Conservation (phyloP, 441 rosid genomes). For the Bruguiera hainesii region DNA sequence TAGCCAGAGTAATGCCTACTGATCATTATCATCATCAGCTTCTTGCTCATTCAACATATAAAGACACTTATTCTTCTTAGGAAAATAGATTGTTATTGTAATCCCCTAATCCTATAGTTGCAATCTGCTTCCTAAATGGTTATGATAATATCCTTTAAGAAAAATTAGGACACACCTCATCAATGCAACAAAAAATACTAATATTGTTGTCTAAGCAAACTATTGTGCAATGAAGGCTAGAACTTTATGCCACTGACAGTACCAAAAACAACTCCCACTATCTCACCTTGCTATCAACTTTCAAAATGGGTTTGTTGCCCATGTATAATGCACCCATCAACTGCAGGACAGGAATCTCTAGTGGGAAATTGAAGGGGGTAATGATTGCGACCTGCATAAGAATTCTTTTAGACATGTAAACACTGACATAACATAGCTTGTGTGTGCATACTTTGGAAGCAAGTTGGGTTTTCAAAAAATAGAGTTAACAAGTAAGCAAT, state of each 20-base stretch:
- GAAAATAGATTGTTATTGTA: neutral
- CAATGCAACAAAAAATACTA: neutral
- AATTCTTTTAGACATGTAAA: slow-evolving; percentile 10
- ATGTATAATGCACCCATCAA: slow-evolving; percentile 96
- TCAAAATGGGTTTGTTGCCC: slow-evolving; percentile 96
- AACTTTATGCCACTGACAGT: neutral
- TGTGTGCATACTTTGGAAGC: neutral
- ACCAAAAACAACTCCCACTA: slow-evolving; percentile 6
- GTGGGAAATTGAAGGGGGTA: slow-evolving; percentile 96
- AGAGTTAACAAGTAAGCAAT: slow-evolving; percentile 3
- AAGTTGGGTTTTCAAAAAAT: slow-evolving; percentile 8
- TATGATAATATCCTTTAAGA: neutral
- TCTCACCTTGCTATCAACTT: slow-evolving; percentile 94
- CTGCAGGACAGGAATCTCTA: slow-evolving; percentile 97
- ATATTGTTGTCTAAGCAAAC: neutral
- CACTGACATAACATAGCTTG: neutral
- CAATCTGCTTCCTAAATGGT: too few relatives aligned
- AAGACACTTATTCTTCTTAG: neutral
- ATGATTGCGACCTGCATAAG: slow-evolving; percentile 77
- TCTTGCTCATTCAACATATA: neutral
- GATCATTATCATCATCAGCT: neutral
- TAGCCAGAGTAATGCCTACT: neutral
- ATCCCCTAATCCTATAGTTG: too few relatives aligned
- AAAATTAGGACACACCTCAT: neutral
- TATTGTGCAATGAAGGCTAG: slow-evolving; percentile 3